Evolutionary conservation across 2,329 filamentous ascomycete genomes (phyloP).

Genomic region (Aspergillus glaucus): DNA sequence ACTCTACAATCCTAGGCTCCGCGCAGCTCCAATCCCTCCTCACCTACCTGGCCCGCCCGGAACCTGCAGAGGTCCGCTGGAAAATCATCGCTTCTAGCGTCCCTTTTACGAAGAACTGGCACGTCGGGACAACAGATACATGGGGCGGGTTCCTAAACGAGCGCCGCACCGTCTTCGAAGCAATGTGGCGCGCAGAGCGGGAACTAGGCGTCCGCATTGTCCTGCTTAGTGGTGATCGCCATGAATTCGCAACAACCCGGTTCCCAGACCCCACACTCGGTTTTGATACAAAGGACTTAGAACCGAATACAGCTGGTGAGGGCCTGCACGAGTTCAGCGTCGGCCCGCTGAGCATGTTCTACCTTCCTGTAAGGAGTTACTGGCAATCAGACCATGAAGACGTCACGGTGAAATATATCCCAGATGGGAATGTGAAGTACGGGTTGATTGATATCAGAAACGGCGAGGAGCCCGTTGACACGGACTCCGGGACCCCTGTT

Average conservation of each 20-base stretch:
- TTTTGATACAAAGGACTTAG: conserved; percentile 10
- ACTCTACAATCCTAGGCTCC: conserved; percentile 81
- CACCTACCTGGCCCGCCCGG: conserved; percentile 65
- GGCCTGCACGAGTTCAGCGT: conserved; percentile 80
- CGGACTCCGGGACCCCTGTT: conserved; percentile 6
- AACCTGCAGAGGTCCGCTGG: conserved; percentile 76
- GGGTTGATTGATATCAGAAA: conserved; percentile 73
- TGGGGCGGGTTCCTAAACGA: conserved; percentile 90
- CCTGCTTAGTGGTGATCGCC: conserved; percentile 83
- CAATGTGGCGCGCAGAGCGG: conserved; percentile 82
- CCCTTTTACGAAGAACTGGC: conserved; percentile 98
- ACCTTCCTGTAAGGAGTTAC: conserved; percentile 78
- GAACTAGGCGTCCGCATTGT: conserved; percentile 67
- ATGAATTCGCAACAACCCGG: conserved; percentile 89
- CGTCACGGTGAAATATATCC: conserved; percentile 73
- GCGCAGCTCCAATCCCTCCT: conserved; percentile 75
- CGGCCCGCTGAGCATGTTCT: conserved; percentile 90
- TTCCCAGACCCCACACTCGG: conserved; percentile 47
- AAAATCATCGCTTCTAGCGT: conserved; percentile 88
- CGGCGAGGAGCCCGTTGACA: conserved; percentile 40
- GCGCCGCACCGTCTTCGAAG: conserved; percentile 70
- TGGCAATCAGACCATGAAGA: conserved; percentile 74
- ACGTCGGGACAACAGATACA: conserved; percentile 77
- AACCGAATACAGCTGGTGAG: conserved; percentile 24
- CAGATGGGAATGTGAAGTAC: conserved; percentile 83